Conservation (phyloP, 2,329 filamentous ascomycete genomes). For the Myriosclerotinia curreyana region DNA sequence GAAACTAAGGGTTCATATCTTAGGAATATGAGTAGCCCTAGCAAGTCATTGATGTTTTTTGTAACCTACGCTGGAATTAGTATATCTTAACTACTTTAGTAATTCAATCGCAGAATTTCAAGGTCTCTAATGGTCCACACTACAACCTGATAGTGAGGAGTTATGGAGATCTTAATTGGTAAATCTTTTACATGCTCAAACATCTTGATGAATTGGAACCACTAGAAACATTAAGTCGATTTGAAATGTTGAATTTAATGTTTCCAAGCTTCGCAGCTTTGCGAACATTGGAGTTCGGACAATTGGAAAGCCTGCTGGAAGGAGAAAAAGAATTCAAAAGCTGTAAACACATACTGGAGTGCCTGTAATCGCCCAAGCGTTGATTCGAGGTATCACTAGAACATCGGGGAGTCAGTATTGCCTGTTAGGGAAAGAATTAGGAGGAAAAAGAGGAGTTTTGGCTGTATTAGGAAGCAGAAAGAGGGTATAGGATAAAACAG, state of each 20-base stretch:
- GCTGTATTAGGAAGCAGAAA: too few species aligned
- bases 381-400: constrained; percentile 68
- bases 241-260: not conserved
- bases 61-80: constrained; percentile 37
- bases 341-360: constrained; percentile 63
- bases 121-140: not conserved
- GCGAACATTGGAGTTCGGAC: not conserved
- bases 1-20: constrained; percentile 73
- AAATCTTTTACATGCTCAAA: too few species aligned
- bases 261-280: not conserved
- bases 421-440: too few species aligned
- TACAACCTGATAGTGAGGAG: not conserved
- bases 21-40: constrained; percentile 78
- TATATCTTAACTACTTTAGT: not conserved
- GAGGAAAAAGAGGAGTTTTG: too few species aligned
- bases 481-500: too few species aligned
- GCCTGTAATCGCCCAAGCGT: constrained; percentile 89
- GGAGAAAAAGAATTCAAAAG: not conserved
- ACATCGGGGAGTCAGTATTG: too few species aligned
- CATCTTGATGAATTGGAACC: not conserved
- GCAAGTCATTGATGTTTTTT: constrained; percentile 73
- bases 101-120: not conserved
- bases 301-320: not conserved
- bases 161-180: too few species aligned
- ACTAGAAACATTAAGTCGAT: not conserved